phyloP scores from a whole-genome alignment of 176 grass and related monocot species.

The Chloris gayana region DNA sequence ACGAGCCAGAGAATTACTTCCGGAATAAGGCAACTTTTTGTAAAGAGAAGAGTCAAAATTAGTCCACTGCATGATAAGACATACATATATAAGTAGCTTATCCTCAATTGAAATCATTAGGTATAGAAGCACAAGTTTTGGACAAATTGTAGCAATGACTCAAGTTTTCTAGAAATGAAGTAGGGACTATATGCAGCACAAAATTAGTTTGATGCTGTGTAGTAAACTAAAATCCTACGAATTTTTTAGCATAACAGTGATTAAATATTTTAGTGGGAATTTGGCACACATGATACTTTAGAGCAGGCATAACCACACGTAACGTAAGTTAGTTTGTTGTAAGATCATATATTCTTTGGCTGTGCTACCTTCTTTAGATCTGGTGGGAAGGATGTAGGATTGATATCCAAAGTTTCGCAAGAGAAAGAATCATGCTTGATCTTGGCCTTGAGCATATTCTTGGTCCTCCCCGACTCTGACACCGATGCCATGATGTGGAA shows the following conservation, averaged over 20 bases:
- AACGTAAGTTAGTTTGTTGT: neutral
- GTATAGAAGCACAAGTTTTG: neutral
- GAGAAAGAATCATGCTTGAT: constrained; percentile 59
- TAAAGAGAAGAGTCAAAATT: constrained; percentile 37
- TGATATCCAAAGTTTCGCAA: constrained; percentile 43
- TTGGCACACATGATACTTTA: neutral
- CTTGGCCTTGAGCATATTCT: constrained; percentile 63
- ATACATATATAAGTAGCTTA: neutral
- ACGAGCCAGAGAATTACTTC: constrained; percentile 59
- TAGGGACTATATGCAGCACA: neutral
- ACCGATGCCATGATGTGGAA: constrained; percentile 73
- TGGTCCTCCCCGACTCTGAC: constrained; percentile 52
- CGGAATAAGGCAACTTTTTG: constrained; percentile 69
- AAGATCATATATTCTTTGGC: neutral
- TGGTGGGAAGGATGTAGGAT: constrained; percentile 35
- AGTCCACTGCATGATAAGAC: constrained; percentile 1
- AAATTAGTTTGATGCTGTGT: neutral
- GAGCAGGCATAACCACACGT: neutral
- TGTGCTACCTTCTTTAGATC: constrained; percentile 59
- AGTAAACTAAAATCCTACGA: neutral
- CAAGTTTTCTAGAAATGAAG: constrained; percentile 10
- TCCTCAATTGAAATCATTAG: constrained; percentile 10
- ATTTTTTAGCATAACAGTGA: neutral
- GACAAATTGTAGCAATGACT: neutral
- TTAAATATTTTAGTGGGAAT: neutral